A percentile compares a stretch with the other conserved stretches of the same genome.
Evolutionary conservation across 1,284 basidiomycete genomes (phyloP).

Genomic region (Waitea zeae): DNA sequence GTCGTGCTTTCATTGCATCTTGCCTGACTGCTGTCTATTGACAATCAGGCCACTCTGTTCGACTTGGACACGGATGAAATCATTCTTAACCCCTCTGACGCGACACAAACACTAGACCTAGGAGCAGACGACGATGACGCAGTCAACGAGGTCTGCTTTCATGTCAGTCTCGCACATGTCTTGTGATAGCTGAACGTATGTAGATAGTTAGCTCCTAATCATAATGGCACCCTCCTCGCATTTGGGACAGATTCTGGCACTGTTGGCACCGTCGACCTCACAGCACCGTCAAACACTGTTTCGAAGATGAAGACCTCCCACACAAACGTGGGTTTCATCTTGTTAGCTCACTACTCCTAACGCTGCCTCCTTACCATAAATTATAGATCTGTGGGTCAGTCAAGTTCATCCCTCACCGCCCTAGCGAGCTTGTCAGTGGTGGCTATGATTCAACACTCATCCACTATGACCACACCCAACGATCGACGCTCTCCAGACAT

Average conservation of each 20-base stretch:
- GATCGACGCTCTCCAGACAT: conserved; percentile 35
- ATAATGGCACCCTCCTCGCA: conserved; percentile 36
- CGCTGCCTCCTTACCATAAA: neutral
- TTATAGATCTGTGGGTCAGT: conserved; percentile 49
- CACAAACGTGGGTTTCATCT: conserved; percentile 38
- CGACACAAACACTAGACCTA: conserved; percentile 21
- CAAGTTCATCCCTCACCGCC: conserved; percentile 49
- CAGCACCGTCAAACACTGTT: conserved; percentile 25
- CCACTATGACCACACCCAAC: conserved; percentile 46
- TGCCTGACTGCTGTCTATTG: too few relatives aligned
- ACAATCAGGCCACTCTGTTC: conserved; percentile 2
- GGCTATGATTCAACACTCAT: conserved; percentile 56
- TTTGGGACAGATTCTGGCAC: conserved; percentile 52
- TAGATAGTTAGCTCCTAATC: conserved; percentile 41
- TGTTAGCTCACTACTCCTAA: conserved; percentile 1
- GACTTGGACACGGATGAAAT: conserved; percentile 12
- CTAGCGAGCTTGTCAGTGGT: conserved; percentile 53
- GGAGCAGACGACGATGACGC: conserved; percentile 37
- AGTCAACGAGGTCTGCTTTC: conserved; percentile 49
- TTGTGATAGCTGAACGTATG: conserved; percentile 3
- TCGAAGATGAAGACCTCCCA: conserved; percentile 44
- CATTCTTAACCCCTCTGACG: conserved; percentile 22
- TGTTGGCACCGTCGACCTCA: conserved; percentile 46
- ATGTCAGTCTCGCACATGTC: neutral
- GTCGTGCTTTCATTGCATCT: too few relatives aligned